Percentiles rank a stretch among this genome's conserved stretches.
phyloP scores from a whole-genome alignment of 805 yeast species.

The Starmerella asiatica region DNA sequence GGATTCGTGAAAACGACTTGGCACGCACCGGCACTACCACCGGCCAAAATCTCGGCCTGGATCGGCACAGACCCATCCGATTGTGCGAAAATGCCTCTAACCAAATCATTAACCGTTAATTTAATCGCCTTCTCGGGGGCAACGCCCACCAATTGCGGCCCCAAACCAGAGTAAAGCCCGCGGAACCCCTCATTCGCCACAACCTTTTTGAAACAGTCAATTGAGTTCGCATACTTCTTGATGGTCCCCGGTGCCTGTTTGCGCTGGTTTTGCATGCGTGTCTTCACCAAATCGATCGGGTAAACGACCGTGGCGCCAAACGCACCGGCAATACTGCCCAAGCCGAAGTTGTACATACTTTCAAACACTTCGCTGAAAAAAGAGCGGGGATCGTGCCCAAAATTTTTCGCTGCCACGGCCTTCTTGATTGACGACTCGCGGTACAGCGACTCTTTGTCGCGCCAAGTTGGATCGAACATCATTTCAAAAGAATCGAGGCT shows the following conservation, averaged over 20 bases:
- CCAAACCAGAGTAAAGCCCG: slow-evolving; percentile 84
- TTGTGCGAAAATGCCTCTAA: slow-evolving; percentile 59
- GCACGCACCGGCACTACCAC: slow-evolving; percentile 91
- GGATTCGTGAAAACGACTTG: slow-evolving; percentile 96
- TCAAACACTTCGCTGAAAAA: slow-evolving; percentile 57
- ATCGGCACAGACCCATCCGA: slow-evolving; percentile 37
- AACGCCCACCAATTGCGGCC: slow-evolving; percentile 90
- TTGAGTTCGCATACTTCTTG: slow-evolving; percentile 57
- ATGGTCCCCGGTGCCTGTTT: slow-evolving; percentile 31
- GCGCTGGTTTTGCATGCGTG: slow-evolving; percentile 94
- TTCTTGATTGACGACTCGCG: slow-evolving; percentile 24
- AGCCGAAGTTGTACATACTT: slow-evolving; percentile 69
- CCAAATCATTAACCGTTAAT: slow-evolving; percentile 81
- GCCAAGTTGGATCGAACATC: slow-evolving; percentile 35
- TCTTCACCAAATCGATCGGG: slow-evolving; percentile 90
- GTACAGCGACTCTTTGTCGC: slow-evolving; percentile 27
- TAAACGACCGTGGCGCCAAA: slow-evolving; percentile 96
- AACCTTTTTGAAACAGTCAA: slow-evolving; percentile 76
- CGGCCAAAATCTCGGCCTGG: slow-evolving; percentile 66
- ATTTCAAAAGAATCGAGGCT: slow-evolving; percentile 27
- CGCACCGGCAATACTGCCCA: slow-evolving; percentile 94
- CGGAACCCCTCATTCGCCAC: slow-evolving; percentile 60
- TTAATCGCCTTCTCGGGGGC: slow-evolving; percentile 98
- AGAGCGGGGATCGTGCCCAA: slow-evolving; percentile 27
- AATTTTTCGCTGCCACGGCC: slow-evolving; percentile 31